Evolutionary conservation across 2,329 filamentous ascomycete genomes (phyloP).

Genomic region (Arthrobotrys sphaeroides): DNA sequence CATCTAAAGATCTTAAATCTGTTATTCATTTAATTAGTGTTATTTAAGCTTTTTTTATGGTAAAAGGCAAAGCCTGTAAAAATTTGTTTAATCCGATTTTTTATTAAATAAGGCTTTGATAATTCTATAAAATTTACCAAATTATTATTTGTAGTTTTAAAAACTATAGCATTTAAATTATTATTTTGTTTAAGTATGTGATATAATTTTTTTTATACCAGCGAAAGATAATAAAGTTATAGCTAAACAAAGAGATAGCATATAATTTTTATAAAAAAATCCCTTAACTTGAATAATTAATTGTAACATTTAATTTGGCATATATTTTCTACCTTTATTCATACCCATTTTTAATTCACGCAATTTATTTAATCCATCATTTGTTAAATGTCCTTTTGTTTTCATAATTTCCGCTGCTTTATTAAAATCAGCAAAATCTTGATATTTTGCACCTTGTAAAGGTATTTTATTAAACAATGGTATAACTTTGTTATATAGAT

Average conservation of each 20-base stretch:
- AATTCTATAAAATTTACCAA: too few relatives aligned
- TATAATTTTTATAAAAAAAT: slow-evolving; percentile 54
- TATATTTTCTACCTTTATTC: slow-evolving; percentile 23
- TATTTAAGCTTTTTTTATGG: too few relatives aligned
- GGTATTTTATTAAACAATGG: slow-evolving; percentile 13
- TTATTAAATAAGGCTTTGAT: too few relatives aligned
- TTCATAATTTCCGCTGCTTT: slow-evolving; percentile 27
- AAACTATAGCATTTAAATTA: too few relatives aligned
- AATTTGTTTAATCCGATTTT: too few relatives aligned
- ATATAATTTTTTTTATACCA: slow-evolving; percentile 56
- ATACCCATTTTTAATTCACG: slow-evolving; percentile 10
- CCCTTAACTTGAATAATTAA: slow-evolving; percentile 55
- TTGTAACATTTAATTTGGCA: too few relatives aligned
- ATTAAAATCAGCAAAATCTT: slow-evolving; percentile 16
- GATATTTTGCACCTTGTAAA: slow-evolving; percentile 4
- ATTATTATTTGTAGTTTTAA: too few relatives aligned
- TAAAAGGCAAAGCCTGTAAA: too few relatives aligned
- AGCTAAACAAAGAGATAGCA: slow-evolving; percentile 56
- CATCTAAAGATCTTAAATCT: too few relatives aligned
- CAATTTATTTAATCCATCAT: slow-evolving; percentile 15
- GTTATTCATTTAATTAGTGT: too few relatives aligned
- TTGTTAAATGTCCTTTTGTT: slow-evolving; percentile 12
- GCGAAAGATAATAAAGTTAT: slow-evolving; percentile 59
- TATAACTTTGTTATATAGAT: slow-evolving; percentile 17
- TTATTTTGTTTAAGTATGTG: too few relatives aligned